Evolutionary conservation across 2,329 filamentous ascomycete genomes (phyloP).

Genomic region (Colletotrichum navitas): DNA sequence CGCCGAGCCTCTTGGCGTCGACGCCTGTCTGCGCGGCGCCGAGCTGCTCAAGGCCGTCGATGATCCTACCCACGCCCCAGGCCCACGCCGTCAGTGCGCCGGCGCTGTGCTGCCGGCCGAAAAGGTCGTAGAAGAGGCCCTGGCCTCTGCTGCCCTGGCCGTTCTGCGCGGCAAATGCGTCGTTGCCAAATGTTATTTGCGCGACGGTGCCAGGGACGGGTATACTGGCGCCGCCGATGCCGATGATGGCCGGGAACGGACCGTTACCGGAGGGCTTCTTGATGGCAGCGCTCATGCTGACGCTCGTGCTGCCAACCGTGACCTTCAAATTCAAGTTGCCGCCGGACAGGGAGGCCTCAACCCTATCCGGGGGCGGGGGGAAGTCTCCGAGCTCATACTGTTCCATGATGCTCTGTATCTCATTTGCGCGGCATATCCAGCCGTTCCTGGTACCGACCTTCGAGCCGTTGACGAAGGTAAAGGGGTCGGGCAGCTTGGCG

Average conservation of each 20-base stretch:
- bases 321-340: conserved; percentile 59
- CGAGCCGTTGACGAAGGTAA: conserved; percentile 57
- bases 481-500: conserved; percentile 61
- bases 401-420: conserved; percentile 63
- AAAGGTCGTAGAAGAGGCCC: conserved; percentile 71
- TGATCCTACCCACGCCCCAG: conserved; percentile 71
- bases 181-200: conserved; percentile 70
- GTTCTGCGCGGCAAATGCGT: conserved; percentile 66
- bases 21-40: conserved; percentile 60
- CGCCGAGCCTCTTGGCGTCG: conserved; percentile 63
- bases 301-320: conserved; percentile 58
- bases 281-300: conserved; percentile 60
- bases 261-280: conserved; percentile 55
- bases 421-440: conserved; percentile 62
- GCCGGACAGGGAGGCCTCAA: conserved; percentile 60
- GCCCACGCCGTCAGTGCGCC: conserved; percentile 73
- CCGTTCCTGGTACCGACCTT: conserved; percentile 60
- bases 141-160: conserved; percentile 62
- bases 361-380: conserved; percentile 59
- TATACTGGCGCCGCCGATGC: conserved; percentile 66
- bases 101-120: conserved; percentile 66
- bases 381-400: conserved; percentile 65
- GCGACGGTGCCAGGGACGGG: conserved; percentile 67
- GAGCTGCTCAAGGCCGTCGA: conserved; percentile 69
- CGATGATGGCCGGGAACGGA: conserved; percentile 69